A percentile compares a stretch with the other conserved stretches of the same genome.
Evolutionary conservation across 768 basidiomycete genomes (phyloP).

Genomic region (Hypsizygus marmoreus): DNA sequence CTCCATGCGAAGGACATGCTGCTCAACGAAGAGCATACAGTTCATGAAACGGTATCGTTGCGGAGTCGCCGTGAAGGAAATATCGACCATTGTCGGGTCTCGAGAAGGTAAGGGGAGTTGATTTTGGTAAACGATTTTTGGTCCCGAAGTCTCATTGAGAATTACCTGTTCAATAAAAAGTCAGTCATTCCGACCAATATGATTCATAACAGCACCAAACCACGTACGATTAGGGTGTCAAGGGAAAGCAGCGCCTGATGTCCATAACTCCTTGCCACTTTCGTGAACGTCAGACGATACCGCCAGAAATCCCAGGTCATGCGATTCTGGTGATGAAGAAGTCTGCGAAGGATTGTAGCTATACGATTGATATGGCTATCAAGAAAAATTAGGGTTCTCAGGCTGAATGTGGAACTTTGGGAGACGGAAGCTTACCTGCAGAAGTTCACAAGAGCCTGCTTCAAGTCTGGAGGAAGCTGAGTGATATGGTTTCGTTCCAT

Average conservation of each 20-base stretch:
- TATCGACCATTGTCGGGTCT: not conserved
- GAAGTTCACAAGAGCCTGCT: too few relatives aligned
- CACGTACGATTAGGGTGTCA: not conserved
- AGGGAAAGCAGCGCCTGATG: not conserved
- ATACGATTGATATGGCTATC: too few relatives aligned
- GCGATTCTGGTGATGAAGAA: too few relatives aligned
- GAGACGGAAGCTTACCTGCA: too few relatives aligned
- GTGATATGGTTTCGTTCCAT: too few relatives aligned
- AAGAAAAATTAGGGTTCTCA: too few relatives aligned
- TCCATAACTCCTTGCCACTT: not conserved
- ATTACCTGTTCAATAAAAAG: too few relatives aligned
- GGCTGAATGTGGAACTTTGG: too few relatives aligned
- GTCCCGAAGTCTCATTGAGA: not conserved
- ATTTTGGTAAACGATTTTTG: not conserved
- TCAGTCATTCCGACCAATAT: not conserved
- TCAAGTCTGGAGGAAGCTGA: too few relatives aligned
- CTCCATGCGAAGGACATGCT: not conserved
- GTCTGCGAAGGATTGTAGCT: too few relatives aligned
- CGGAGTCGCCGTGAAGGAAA: not conserved
- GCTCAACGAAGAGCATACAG: not conserved
- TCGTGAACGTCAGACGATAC: too few relatives aligned
- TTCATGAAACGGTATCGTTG: not conserved
- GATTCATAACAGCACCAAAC: not conserved
- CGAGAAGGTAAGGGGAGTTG: not conserved
- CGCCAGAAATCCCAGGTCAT: too few relatives aligned